Conservation (phyloP, 2,329 filamentous ascomycete species). For the Penicillium freii region DNA sequence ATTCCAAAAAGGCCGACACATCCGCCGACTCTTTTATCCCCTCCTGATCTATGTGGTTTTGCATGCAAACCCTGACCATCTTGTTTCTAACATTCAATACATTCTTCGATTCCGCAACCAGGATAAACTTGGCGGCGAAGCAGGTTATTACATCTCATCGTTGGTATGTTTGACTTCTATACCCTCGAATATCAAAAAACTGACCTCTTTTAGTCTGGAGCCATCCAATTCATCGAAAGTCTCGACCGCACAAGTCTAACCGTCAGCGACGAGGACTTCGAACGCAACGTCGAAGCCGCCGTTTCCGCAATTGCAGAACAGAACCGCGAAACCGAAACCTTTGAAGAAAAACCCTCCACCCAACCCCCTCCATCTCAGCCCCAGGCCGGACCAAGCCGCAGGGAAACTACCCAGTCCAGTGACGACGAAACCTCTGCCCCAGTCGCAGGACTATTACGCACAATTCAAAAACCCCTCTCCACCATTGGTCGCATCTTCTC, state of each 20-base stretch:
- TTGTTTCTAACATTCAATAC: constrained; percentile 97
- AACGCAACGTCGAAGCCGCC: constrained; percentile 91
- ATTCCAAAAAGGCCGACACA: constrained; percentile 80
- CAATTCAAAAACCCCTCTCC: constrained; percentile 85
- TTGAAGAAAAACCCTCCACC: constrained; percentile 39
- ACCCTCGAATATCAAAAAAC: background rate
- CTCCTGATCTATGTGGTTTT: constrained; percentile 94
- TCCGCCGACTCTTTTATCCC: constrained; percentile 93
- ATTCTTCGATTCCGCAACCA: constrained; percentile 96
- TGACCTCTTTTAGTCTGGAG: constrained; percentile 54
- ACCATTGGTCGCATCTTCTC: constrained; percentile 95
- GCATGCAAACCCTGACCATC: constrained; percentile 88
- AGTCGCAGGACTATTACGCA: constrained; percentile 79
- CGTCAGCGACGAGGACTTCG: constrained; percentile 92
- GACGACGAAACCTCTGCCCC: constrained; percentile 70
- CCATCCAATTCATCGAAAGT: constrained; percentile 94
- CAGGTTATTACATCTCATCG: constrained; percentile 95
- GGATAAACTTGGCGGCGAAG: constrained; percentile 95
- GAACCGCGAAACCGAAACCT: constrained; percentile 62
- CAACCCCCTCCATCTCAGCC: constrained; percentile 61
- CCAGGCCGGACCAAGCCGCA: constrained; percentile 51
- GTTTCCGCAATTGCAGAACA: constrained; percentile 94
- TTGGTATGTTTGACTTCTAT: constrained; percentile 55
- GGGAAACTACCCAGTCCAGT: constrained; percentile 41
- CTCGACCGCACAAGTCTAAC: constrained; percentile 92